phyloP scores from a whole-genome alignment of 208 protist species.

The Lotmaria passim region DNA sequence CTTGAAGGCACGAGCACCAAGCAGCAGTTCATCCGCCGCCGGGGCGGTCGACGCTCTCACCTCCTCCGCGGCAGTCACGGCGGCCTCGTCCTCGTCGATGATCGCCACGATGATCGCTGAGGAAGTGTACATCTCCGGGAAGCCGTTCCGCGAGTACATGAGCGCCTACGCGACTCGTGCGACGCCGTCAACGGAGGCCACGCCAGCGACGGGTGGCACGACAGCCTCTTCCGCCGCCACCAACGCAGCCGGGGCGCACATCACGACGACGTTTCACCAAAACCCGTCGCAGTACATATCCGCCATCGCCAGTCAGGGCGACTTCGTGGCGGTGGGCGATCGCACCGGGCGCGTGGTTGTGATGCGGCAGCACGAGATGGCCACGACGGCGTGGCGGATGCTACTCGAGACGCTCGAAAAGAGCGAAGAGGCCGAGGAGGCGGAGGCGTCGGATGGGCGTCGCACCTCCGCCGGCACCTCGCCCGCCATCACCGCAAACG shows the following conservation, averaged over 20 bases:
- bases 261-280: conserved; percentile 41
- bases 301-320: conserved; percentile 61
- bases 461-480: not conserved
- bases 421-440: conserved; percentile 26
- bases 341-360: conserved; percentile 74
- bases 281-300: conserved; percentile 72
- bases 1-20: not conserved
- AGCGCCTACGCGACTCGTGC: conserved; percentile 10
- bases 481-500: not conserved
- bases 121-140: conserved; percentile 49
- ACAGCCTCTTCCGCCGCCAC: not conserved
- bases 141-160: conserved; percentile 49
- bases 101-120: conserved; percentile 36
- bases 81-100: not conserved
- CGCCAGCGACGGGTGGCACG: not conserved
- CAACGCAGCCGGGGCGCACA: conserved; percentile 18
- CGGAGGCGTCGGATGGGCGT: conserved; percentile 8
- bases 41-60: not conserved
- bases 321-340: conserved; percentile 83
- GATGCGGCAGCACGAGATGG: conserved; percentile 59
- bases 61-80: not conserved
- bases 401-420: conserved; percentile 32
- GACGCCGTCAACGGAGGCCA: not conserved
- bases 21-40: not conserved
- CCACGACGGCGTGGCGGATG: conserved; percentile 22